Percentiles rank a stretch among this genome's conserved stretches.
Conservation (phyloP, 495 filamentous ascomycete species). For the Barbatosphaeria neglecta region DNA sequence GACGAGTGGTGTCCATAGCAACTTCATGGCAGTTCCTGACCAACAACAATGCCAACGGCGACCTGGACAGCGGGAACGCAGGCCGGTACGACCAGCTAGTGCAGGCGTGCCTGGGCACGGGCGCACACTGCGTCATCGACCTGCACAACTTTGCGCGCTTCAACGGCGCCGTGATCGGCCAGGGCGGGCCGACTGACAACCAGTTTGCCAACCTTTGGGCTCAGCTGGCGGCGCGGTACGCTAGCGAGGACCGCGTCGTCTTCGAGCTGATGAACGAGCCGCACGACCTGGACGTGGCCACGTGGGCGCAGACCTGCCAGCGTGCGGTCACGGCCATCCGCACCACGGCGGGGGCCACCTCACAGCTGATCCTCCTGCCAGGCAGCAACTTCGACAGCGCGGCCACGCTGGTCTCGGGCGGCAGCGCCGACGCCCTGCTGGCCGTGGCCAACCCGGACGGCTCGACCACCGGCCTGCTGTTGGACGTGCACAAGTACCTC, state of each 20-base stretch:
- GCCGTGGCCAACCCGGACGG: constrained; percentile 44
- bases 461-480: constrained; percentile 38
- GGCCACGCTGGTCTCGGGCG: constrained; percentile 27
- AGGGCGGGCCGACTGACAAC: constrained; percentile 42
- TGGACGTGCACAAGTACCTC: constrained; percentile 44
- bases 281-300: constrained; percentile 34
- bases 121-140: constrained; percentile 48
- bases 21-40: constrained; percentile 43
- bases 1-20: constrained; percentile 14
- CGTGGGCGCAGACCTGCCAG: constrained; percentile 43
- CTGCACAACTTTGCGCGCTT: constrained; percentile 43
- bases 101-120: constrained; percentile 44
- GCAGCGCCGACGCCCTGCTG: constrained; percentile 33
- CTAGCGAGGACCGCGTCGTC: constrained; percentile 29
- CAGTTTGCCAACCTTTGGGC: constrained; percentile 47
- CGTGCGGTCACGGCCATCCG: constrained; percentile 47
- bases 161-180: constrained; percentile 48
- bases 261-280: constrained; percentile 59
- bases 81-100: constrained; percentile 45
- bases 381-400: constrained; percentile 40
- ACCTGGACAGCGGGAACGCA: constrained; percentile 31
- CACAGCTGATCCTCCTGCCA: constrained; percentile 39
- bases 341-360: constrained; percentile 41
- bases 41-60: constrained; percentile 30
- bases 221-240: constrained; percentile 46